Evolutionary conservation across 2,329 filamentous ascomycete genomes (phyloP).

Genomic region (Fusarium anguioides): DNA sequence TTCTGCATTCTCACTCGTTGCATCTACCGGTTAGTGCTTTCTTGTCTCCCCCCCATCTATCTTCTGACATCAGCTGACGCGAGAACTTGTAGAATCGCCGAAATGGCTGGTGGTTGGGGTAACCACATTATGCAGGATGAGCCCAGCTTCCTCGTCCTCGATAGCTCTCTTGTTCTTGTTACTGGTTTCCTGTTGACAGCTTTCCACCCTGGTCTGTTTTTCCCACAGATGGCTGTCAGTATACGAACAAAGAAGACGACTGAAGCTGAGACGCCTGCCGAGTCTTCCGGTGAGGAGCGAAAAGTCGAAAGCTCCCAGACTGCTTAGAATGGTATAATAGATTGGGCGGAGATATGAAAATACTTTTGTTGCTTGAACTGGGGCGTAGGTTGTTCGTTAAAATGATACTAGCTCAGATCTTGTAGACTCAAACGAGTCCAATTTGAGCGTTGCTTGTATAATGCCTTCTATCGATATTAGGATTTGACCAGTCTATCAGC

Average conservation of each 20-base stretch:
- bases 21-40: slow-evolving; percentile 61
- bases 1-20: slow-evolving; percentile 61
- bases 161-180: slow-evolving; percentile 63
- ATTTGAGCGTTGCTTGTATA: slow-evolving; percentile 10
- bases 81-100: slow-evolving; percentile 60
- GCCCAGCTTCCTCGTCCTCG: slow-evolving; percentile 68
- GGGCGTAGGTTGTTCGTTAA: slow-evolving; percentile 1
- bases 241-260: slow-evolving; percentile 37
- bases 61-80: slow-evolving; percentile 26
- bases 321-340: slow-evolving; percentile 21
- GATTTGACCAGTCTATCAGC: slow-evolving; percentile 57
- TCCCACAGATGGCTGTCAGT: slow-evolving; percentile 62
- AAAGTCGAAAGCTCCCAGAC: slow-evolving; percentile 26
- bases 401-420: slow-evolving; percentile 15
- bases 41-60: not conserved
- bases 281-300: slow-evolving; percentile 47
- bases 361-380: not conserved
- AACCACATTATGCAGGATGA: slow-evolving; percentile 73
- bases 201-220: slow-evolving; percentile 66
- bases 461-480: slow-evolving; percentile 41
- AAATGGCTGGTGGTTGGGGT: slow-evolving; percentile 73
- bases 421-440: slow-evolving; percentile 18
- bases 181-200: slow-evolving; percentile 61
- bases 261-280: slow-evolving; percentile 42
- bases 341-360: not conserved